Base-by-base conservation (phyloP, 768 basidiomycete genomes). In the Termitomyces sp. region DNA sequence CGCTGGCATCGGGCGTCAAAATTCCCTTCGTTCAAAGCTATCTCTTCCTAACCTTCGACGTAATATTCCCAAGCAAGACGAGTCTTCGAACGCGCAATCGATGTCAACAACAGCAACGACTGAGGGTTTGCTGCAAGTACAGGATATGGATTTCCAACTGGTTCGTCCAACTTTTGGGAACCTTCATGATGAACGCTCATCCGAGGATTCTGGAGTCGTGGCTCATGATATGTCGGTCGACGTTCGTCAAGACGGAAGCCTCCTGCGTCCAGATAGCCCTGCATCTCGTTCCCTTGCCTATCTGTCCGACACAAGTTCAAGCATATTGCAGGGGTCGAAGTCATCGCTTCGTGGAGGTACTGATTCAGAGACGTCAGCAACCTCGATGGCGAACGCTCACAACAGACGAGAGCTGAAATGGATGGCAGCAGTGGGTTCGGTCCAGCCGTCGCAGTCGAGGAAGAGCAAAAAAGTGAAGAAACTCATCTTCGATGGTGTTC, bases 121-220 rank as follows among this genome's bases (percentile, higher is more conserved):
- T 10, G 75, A 79, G 5, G 71, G 74, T 41, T 82, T 81, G 1
- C 77, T 91, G 5, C 89, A 92, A 54, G 86, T 91, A 8, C 74
- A 88, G 65, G 86, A 91, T 65, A 86, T 85, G 76, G 89, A 91
- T 61, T 92, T 93, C 61, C 87, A 91, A 70, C 79, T 91, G 14
- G 76, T 92, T 35, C 75, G 80, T 23, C 90, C 89, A 0, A 75
- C 71, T n/a, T 59, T 86, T 11, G 70, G 80, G 0, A 73, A 72
- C 23, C 61, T 76, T 35, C 66, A 62, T 10, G 67, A 71, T 14
- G 71, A 73, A 5, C 72, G 80, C 33, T 68, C 71, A 11, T 85
- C 82, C 63, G 83, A 84, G 53, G 86, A 88, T 50, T 83, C 83
- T 4, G 68, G 63, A 3, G 60, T 75, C 35, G 67, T 77, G 40